Evolutionary conservation across 2,329 filamentous ascomycete species (phyloP).

Genomic region (Bertia moriformis): DNA sequence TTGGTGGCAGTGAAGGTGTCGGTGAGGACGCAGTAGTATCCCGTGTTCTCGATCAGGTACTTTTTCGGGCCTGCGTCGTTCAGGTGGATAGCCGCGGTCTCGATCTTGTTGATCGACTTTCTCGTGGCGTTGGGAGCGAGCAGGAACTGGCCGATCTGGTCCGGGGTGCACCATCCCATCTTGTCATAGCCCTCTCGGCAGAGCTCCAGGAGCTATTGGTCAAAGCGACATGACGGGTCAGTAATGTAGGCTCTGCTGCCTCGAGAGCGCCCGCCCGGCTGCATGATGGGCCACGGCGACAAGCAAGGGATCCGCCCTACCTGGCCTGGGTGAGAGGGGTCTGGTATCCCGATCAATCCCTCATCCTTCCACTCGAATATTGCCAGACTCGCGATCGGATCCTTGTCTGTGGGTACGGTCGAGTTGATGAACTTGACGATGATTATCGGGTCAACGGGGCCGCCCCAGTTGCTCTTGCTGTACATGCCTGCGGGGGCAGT

Average conservation of each 20-base stretch:
- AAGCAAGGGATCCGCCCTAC: conserved; percentile 30
- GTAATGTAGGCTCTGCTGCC: conserved; percentile 17
- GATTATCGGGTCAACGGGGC: conserved; percentile 77
- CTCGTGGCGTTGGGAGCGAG: conserved; percentile 62
- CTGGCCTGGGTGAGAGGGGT: conserved; percentile 34
- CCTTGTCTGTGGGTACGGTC: conserved; percentile 40
- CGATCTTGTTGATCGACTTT: conserved; percentile 55
- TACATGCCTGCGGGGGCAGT: no score
- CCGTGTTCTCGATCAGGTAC: conserved; percentile 76
- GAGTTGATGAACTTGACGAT: conserved; percentile 61
- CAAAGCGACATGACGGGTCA: conserved; percentile 1
- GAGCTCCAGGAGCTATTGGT: conserved; percentile 45
- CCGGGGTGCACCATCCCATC: conserved; percentile 56
- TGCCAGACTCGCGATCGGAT: conserved; percentile 68
- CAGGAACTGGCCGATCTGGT: conserved; percentile 75
- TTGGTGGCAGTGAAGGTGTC: conserved; percentile 51
- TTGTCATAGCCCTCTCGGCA: conserved; percentile 62
- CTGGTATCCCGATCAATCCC: conserved; percentile 57
- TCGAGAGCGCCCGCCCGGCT: no score
- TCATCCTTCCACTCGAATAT: conserved; percentile 93
- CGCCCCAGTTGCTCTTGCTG: conserved; percentile 76
- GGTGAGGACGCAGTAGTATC: conserved; percentile 88
- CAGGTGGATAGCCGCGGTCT: conserved; percentile 69
- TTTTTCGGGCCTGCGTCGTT: conserved; percentile 60
- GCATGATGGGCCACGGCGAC: conserved; percentile 14